Base-by-base conservation (phyloP, 192 early-diverging fungal genomes). In the Lobosporangium transversale region DNA sequence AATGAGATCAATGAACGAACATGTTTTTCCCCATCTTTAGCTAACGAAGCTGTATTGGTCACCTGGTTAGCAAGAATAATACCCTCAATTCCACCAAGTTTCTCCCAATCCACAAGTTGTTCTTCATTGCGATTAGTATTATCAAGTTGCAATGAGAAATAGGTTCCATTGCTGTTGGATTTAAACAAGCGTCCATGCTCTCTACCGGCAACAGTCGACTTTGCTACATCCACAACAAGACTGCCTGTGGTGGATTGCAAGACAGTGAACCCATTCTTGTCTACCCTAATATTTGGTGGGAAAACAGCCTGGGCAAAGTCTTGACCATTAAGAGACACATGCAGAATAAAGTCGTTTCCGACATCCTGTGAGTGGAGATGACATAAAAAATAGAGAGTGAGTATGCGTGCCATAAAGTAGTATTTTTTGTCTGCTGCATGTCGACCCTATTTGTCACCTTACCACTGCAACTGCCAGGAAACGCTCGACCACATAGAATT, bases 1-100 rank as follows among this genome's bases (percentile, higher is more conserved):
- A 90, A 97, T 29, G 91, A 92, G n/a, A 97, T 93, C 55, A 91
- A 76, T 0, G 91, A 88, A 49, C 78, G 86, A 40, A 97, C 67
- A 44, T 84, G 62, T 82, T 97, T 95, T 36, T 78, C 70, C 7
- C 80, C 78, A 23, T 81, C 84, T 35, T 79, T 81, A 30, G 80
- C 84, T 49, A 95, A 66, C 11, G 88, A 88, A 21, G 87, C 78
- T 1, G 84, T 73, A 55, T 98, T 97, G 30, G 66, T 65, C 1
- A 98, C 93, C 31, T 88, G 86, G 69, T 99, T 99, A n/a, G 92
- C 95, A 10, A 99, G 59, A 21, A 94, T 84, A 74, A 96, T 86
- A 30, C 96, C 95, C 24, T 89, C 82, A 11, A 98, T 83, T 4
- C 96, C 93, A 8, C 95, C 93, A 44, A 99, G 90, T 58, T 92